phyloP scores from a whole-genome alignment of 257 asterid species.

The Ballota nigra region DNA sequence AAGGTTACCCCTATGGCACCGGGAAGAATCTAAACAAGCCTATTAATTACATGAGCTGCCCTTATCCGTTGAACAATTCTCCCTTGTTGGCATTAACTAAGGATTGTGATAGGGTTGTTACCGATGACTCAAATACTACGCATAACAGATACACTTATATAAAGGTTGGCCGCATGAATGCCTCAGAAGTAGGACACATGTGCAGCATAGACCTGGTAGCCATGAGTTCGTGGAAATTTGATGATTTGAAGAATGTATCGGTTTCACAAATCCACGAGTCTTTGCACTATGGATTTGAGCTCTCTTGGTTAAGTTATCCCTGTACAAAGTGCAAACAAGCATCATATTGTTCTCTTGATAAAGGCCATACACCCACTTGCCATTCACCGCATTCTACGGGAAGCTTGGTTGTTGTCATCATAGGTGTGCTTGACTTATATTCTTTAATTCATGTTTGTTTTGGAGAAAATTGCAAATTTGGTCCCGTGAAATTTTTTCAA shows the following conservation, averaged over 20 bases:
- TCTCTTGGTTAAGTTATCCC: background rate
- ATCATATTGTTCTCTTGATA: background rate
- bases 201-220: background rate
- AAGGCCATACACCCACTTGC: background rate
- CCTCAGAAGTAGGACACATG: background rate
- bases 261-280: background rate
- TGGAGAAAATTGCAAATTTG: too few relatives aligned
- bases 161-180: background rate
- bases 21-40: background rate
- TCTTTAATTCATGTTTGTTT: background rate
- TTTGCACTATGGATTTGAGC: background rate
- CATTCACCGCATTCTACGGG: background rate
- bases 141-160: background rate
- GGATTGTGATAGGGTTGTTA: too few relatives aligned
- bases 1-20: too few relatives aligned
- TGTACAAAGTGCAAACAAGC: constrained; percentile 27
- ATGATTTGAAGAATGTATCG: background rate
- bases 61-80: background rate
- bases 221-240: constrained; percentile 13
- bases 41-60: background rate
- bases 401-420: too few relatives aligned
- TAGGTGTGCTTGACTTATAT: background rate
- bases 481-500: too few relatives aligned
- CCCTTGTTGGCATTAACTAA: background rate
- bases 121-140: background rate